Evolutionary conservation across 192 early-diverging fungal species (phyloP), one percentile per base, ranked within the genome.

Genomic region (Coemansia sp.): DNA sequence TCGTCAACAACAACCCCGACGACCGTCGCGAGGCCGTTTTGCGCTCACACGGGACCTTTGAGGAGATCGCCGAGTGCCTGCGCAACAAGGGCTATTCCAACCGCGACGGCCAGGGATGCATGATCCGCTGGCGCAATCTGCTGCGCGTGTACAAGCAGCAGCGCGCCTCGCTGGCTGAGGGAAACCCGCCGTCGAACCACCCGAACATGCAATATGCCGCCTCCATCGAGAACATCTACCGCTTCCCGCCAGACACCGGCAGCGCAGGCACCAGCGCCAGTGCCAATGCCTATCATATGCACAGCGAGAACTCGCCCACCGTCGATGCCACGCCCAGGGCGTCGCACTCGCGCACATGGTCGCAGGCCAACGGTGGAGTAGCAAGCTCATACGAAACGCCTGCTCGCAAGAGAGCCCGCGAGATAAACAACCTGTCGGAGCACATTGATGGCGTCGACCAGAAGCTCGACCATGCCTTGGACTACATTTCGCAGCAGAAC

Each of bases 81-180:
- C 76, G 78, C 65, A 65, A 70, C 32, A 73, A 79, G 51, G 78
- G 74, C 36, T 84, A 76, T 55, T 37, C 41, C 41, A 74, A 75
- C 81, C 73, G 82, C 61, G 82, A 84, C 34, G 78, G 78, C 67
- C 82, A 84, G 51, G 82, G 76, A 8, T 84, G 82, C 68, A 79
- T 84, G 82, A 79, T 84, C 73, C 82, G 82, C 77, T 84, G 82
- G 82, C 82, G 82, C 82, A 84, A 84, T 48, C 85, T 93, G 45
- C 86, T 97, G 66, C 90, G 91, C 59, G 72, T 95, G 41, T 97
- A 95, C 81, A 77, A 89, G 71, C 89, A 94, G 57, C 88, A 90
- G 58, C 84, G 86, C 60, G 86, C 88, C 38, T 78, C 86, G n/a
- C 80, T 90, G 54, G 88, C 88, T 63, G 81, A 84, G n/a, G 77